Evolutionary conservation across 2,329 filamentous ascomycete genomes (phyloP).

Genomic region (Apiospora hydei): DNA sequence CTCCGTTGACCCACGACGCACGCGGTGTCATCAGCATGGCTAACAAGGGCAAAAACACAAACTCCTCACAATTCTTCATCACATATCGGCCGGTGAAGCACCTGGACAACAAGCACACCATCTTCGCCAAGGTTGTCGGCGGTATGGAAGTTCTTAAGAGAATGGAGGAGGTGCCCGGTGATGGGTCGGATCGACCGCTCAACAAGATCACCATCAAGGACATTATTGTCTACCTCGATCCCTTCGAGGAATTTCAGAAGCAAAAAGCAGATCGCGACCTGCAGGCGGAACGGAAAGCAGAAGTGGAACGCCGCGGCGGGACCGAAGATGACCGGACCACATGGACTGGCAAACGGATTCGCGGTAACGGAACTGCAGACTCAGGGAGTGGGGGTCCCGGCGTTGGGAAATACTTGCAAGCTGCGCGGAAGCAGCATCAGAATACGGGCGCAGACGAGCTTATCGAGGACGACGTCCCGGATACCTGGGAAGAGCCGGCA

Average conservation of each 20-base stretch:
- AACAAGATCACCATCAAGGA: constrained; percentile 83
- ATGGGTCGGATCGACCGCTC: constrained; percentile 77
- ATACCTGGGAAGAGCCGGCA: constrained; percentile 72
- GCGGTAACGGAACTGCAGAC: constrained; percentile 68
- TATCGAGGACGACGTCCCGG: constrained; percentile 66
- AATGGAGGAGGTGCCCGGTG: constrained; percentile 80
- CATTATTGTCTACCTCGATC: constrained; percentile 87
- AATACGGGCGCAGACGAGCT: constrained; percentile 61
- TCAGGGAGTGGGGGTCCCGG: constrained; percentile 49
- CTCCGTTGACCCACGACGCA: constrained; percentile 81
- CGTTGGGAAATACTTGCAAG: constrained; percentile 85
- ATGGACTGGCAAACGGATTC: constrained; percentile 93
- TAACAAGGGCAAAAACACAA: constrained; percentile 98
- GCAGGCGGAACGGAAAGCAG: constrained; percentile 63
- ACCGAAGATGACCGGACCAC: constrained; percentile 89
- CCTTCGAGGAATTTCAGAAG: constrained; percentile 91
- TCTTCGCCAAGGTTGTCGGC: constrained; percentile 87
- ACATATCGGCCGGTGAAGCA: constrained; percentile 86
- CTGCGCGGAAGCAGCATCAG: constrained; percentile 50
- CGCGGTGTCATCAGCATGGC: constrained; percentile 91
- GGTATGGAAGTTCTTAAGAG: constrained; percentile 74
- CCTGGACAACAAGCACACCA: constrained; percentile 94
- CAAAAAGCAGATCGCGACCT: constrained; percentile 72
- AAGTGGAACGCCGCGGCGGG: constrained; percentile 69
- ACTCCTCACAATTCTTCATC: constrained; percentile 94